Base-by-base conservation (phyloP, 495 filamentous ascomycete genomes). In the Podospora tetraspora region DNA sequence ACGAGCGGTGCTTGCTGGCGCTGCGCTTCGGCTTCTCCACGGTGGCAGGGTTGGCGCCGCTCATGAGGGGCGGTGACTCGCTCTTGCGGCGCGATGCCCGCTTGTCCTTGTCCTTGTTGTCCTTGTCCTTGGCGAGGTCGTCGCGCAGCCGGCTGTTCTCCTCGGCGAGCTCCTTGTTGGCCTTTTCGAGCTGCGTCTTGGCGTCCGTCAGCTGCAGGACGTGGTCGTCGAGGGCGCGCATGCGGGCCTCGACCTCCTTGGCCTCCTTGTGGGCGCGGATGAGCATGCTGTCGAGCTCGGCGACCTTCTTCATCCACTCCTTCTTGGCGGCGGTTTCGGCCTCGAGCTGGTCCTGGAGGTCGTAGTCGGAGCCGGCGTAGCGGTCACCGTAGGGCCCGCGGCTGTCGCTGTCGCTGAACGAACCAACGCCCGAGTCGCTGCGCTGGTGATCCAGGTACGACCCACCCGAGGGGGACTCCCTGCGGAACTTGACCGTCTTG, bases 111-210 rank as follows among this genome's bases (percentile, higher is more conserved):
- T 92, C 93, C 82, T 92, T 91, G 29, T 86, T 84, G 0, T 82
- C 84, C 77, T 93, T 95, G 43, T 52, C 43, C 43, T 52, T 52
- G 43, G 43, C 19, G 78, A 96, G 93, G 72, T 92, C 86, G 4
- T 87, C 83, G 77, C 97, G 91, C 6, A 97, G 84, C 29, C 94
- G 87, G 74, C 94, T 91, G 69, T 94, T 95, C 86, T 96, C 94
- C 69, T 92, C 87, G 30, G 91, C 84, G 21, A 94, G 84, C 68
- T 90, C 90, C 82, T 96, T 97, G 21, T 94, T 91, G 76, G 96
- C 91, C 32, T 85, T 89, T 74, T 95, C 92, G 22, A 86, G 81
- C 90, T 94, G 92, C 67, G 92, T 88, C 23, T 74, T 76, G 43
- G 71, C 70, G n/a, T 70, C 64, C 1, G 67, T 65, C 29, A 76